A percentile compares a stretch with the other conserved stretches of the same genome.
phyloP scores from a whole-genome alignment of 805 yeast species.

The Sporopachydermia quercuum region DNA sequence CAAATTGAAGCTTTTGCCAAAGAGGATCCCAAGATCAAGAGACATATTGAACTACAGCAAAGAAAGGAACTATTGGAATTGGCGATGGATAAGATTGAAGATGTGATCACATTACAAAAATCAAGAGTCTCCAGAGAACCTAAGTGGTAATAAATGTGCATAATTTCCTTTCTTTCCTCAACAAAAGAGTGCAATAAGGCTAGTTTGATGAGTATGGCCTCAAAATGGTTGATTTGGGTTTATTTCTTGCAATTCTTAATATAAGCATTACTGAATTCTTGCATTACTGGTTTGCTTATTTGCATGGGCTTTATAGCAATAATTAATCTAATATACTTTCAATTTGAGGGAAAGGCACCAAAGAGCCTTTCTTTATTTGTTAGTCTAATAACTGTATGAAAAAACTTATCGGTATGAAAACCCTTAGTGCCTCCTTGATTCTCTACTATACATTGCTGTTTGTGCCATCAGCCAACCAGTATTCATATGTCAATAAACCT shows the following conservation, averaged over 20 bases:
- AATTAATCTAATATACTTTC: too few species aligned
- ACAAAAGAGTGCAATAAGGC: neutral
- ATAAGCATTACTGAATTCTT: neutral
- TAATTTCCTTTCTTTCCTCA: neutral
- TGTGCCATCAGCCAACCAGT: too few species aligned
- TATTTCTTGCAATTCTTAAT: neutral
- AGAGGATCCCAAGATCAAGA: conserved; percentile 81
- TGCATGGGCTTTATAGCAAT: neutral
- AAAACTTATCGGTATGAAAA: too few species aligned
- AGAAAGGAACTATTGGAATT: conserved; percentile 77
- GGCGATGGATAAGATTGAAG: conserved; percentile 75
- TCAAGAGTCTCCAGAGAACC: conserved; percentile 4
- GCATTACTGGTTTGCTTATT: neutral
- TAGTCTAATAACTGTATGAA: too few species aligned
- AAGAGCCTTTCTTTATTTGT: too few species aligned
- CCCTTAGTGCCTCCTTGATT: too few species aligned
- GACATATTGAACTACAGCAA: conserved; percentile 87
- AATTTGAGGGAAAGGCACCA: too few species aligned
- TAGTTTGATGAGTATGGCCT: neutral
- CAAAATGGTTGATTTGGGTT: too few species aligned
- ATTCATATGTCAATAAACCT: neutral
- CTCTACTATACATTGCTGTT: neutral
- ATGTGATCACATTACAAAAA: conserved; percentile 55
- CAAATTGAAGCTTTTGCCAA: conserved; percentile 84
- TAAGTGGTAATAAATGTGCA: neutral